phyloP scores from a whole-genome alignment of 2,329 filamentous ascomycete species.

The Fusarium mangiferae region DNA sequence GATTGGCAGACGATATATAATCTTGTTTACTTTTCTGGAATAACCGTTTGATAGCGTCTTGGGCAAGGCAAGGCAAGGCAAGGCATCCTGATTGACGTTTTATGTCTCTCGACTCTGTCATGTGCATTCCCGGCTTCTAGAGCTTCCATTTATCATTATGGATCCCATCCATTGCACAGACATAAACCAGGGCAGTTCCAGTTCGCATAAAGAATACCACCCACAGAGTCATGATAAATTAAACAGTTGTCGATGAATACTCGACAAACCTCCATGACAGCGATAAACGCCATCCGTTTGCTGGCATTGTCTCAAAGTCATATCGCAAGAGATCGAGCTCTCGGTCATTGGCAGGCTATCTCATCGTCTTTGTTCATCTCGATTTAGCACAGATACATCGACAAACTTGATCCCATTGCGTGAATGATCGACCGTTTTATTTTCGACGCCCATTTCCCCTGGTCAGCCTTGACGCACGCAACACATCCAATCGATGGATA shows the following conservation, averaged over 20 bases:
- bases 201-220: slow-evolving; percentile 41
- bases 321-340: background rate
- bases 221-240: slow-evolving; percentile 11
- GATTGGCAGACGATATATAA: background rate
- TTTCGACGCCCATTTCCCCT: slow-evolving; percentile 15
- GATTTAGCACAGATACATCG: slow-evolving; percentile 12
- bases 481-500: slow-evolving; percentile 27
- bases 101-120: slow-evolving; percentile 5
- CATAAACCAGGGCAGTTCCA: slow-evolving; percentile 32
- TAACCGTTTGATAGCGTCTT: background rate
- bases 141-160: slow-evolving; percentile 17
- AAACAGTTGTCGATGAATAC: slow-evolving; percentile 2
- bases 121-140: slow-evolving; percentile 28
- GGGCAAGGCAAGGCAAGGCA: background rate
- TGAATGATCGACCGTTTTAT: slow-evolving; percentile 33
- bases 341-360: slow-evolving; percentile 3
- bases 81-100: background rate
- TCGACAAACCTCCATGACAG: background rate
- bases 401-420: slow-evolving; percentile 9
- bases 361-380: slow-evolving; percentile 27
- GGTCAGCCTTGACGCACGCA: slow-evolving; percentile 20
- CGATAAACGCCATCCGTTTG: background rate
- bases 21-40: slow-evolving; percentile 10
- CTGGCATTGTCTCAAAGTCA: slow-evolving; percentile 6
- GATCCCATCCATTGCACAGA: slow-evolving; percentile 35